Evolutionary conservation across 1,284 basidiomycete species (phyloP), one percentile per base, ranked within the genome.

Genomic region (Microbotryum saponariae): DNA sequence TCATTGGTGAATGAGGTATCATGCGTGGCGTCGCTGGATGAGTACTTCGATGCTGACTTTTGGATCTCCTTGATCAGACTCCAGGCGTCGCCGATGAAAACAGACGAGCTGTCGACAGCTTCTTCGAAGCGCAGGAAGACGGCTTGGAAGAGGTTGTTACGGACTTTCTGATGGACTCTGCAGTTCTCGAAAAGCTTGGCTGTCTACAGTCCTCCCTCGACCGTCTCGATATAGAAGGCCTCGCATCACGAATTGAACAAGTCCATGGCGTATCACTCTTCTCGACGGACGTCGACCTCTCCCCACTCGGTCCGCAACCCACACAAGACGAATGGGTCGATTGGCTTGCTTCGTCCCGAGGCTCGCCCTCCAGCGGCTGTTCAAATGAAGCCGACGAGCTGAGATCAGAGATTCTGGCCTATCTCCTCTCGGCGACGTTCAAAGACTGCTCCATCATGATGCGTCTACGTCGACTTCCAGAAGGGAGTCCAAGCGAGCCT

Each of bases 381-480:
- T 47, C 25, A 6, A 37, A 27, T 16, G 14, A 33, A 33, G 25
- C 31, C 54, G 46, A 56, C 54, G 10, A 29, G 44, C 14, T 20
- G 27, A 45, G 51, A 59, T 42, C 47, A 45, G 57, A 29, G 27
- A 73, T 85, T 51, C 77, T 88, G 55, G 85, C 87, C 4, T 91
- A 91, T 73, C 78, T 90, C 42, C 83, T 97, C 52, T 89, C 89
- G 10, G 88, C 89, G n/a, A 88, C 88, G 14, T 91, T 97, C 82
- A 97, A 97, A 75, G 93, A 97, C 75, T 97, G 92, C 75, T 94
- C 91, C 2, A 75, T 97, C 60, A 88, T 97, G 65, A 72, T 92
- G 47, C 82, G 77, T 2, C 62, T 76, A 50, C 48, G 33, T 51
- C 47, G 42, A 5, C 25, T 18, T 48, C 23, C 21, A 16, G 25